These are phyloP conservation scores for Acanthamoeba triangularis DNA, from an alignment of 208 protist genomes.

Conservation along the genomic window DNA sequence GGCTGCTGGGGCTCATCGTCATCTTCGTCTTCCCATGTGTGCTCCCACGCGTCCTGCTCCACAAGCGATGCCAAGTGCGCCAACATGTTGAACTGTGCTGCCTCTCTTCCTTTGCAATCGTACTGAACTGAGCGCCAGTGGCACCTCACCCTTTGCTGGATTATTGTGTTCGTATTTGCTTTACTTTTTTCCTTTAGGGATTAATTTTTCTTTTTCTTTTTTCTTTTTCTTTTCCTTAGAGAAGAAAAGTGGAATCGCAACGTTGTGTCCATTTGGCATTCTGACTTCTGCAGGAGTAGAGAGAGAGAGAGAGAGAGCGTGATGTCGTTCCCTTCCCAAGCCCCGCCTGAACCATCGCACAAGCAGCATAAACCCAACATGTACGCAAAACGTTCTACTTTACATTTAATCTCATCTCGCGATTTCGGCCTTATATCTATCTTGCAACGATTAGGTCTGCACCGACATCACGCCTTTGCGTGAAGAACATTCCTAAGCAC, in stretches of 20 bases:
- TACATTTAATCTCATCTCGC: background rate
- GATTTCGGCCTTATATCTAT: background rate
- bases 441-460: background rate
- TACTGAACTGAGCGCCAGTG: background rate
- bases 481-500: constrained; percentile 97
- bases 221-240: background rate
- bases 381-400: background rate
- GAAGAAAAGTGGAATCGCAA: background rate
- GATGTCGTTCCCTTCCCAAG: no score
- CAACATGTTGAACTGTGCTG: background rate
- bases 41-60: constrained; percentile 46
- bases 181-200: background rate
- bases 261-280: background rate
- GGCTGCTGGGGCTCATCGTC: background rate
- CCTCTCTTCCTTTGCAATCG: background rate
- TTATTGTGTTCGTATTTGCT: background rate
- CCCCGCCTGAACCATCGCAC: no score
- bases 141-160: background rate
- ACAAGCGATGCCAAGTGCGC: constrained; percentile 59
- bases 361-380: no score
- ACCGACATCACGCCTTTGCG: constrained; percentile 91
- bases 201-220: background rate
- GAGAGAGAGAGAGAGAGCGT: no score
- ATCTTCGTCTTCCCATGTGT: constrained; percentile 70
- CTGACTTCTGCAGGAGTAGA: background rate